Base-by-base conservation (phyloP, 192 early-diverging fungal genomes). In the Allomyces javanicus region DNA sequence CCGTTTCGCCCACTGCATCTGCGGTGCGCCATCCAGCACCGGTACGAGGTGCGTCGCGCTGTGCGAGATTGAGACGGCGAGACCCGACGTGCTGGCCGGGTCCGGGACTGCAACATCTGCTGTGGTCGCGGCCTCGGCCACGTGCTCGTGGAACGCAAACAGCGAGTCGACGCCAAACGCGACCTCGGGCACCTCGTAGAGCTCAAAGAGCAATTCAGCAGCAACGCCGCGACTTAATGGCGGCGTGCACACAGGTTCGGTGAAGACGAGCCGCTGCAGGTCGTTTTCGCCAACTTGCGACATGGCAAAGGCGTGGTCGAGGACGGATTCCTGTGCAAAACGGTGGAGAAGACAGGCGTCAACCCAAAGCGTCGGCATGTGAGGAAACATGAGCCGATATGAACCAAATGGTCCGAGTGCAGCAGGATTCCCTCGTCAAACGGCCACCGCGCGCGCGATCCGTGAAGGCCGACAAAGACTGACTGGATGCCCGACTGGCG, bases 181-280 rank as follows among this genome's bases (percentile, higher is more conserved):
- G 9, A 92, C 81, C 3, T 85, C 86, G 2, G 89, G 86, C 22
- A 84, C 80, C 25, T 75, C 72, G 73, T 93, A 96, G 25, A 83
- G 77, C 72, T 96, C 93, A 69, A 96, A 94, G 44, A 96, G 73
- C 0, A 96, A 74, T 71, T 96, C 93, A 0, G 90, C 87, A 76
- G 87, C 88, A 55, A 88, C 70, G 72, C 79, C 86, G 62, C 93
- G 84, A 61, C 82, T 87, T 62, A 87, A 81, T 61, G 72, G 77
- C 40, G 91, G 88, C 24, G 80, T 86, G 70, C 88, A 93, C 6
- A 81, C 76, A 0, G 92, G 78, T 65, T 96, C 93, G 12, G 92
- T 94, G 82, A 96, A 87, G 1, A 96, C 77, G 62, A 96, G 73
- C 3, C 92, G 89, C 71, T 93, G 89, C 33, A 40, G 33, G 33